Base-by-base conservation (phyloP, 2,329 filamentous ascomycete species). In the Diaporthe longicolla region DNA sequence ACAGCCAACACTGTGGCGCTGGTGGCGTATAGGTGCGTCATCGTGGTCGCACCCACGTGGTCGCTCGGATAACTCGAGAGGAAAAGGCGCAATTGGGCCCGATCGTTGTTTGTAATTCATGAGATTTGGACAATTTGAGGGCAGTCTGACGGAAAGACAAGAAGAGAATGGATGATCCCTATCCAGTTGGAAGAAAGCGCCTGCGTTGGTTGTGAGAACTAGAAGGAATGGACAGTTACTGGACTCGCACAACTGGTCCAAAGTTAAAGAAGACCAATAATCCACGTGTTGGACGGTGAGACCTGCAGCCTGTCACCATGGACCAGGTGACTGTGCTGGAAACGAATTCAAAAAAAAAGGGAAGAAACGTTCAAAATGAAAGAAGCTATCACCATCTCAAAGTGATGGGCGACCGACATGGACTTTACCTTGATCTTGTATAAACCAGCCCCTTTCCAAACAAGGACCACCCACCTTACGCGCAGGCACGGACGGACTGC, bases 1-100 rank as follows among this genome's bases (percentile, higher is more conserved):
- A 65, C 19, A 24, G 48, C 55, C 26, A 76, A 77, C 17, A 76
- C 70, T 35, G 73, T 73, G 21, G 76, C 77, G 37, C 74, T 68
- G 26, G 74, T 73, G 57, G 78, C 58, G 26, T 80, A 79, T 76
- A 35, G 17, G n/a, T 26, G 24, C 29, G 52, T 52, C 29, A 45
- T 63, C 54, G 43, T 48, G 26, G 43, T 68, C 54, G 52, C 37
- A 37, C 21, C 13, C 21, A n/a, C 15, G 11, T 6, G 48, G 11
- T 40, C 17, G 32, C 32, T 68, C 17, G 29, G 37, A 24, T 35
- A 54, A 40, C 3, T 40, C 48, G 48, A 32, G 32, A 35, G 45
- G 32, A 54, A 54, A 68, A 3, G 63, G 37, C 32, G 35, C 21
- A 35, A 68, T 0, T 21, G n/a, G 15, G 19, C 40, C 1, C 4